These are phyloP conservation scores for Trichoderma hamatum DNA, from an alignment of 2,329 filamentous ascomycete species.

Conservation along the genomic window DNA sequence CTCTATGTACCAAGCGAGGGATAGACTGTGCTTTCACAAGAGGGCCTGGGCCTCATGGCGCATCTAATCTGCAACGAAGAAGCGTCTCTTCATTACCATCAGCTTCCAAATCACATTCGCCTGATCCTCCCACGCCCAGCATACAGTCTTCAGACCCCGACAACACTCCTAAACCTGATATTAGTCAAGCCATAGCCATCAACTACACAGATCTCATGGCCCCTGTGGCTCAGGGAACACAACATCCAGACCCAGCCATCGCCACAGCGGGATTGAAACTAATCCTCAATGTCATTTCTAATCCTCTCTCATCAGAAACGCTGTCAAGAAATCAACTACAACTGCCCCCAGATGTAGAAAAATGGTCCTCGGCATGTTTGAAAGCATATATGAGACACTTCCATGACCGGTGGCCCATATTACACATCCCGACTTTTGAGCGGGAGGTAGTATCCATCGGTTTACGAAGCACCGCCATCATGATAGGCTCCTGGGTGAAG, in stretches of 20 bases:
- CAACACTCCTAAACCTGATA: background rate
- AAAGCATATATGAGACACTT: conserved; percentile 45
- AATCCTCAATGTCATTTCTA: conserved; percentile 22
- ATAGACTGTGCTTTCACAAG: conserved; percentile 41
- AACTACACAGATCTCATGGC: background rate
- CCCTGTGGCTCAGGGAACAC: background rate
- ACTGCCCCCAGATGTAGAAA: conserved; percentile 27
- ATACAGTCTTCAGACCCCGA: background rate
- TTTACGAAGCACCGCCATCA: conserved; percentile 39
- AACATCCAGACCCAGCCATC: background rate
- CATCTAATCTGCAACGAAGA: background rate
- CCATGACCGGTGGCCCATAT: conserved; percentile 47
- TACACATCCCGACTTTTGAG: conserved; percentile 44
- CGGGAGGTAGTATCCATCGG: conserved; percentile 36
- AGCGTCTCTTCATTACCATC: background rate
- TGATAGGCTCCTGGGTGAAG: conserved; percentile 46
- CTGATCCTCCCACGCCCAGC: background rate
- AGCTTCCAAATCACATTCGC: background rate
- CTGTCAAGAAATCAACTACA: background rate
- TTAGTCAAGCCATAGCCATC: background rate
- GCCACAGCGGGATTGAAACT: conserved; percentile 15
- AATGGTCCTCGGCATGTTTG: conserved; percentile 32
- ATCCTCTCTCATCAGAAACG: conserved; percentile 4
- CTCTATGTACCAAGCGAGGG: conserved; percentile 44
- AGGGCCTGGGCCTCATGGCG: background rate